These are phyloP conservation scores for Rhodotorula sp. DNA, from an alignment of 1,284 basidiomycete species.

Conservation along the genomic window DNA sequence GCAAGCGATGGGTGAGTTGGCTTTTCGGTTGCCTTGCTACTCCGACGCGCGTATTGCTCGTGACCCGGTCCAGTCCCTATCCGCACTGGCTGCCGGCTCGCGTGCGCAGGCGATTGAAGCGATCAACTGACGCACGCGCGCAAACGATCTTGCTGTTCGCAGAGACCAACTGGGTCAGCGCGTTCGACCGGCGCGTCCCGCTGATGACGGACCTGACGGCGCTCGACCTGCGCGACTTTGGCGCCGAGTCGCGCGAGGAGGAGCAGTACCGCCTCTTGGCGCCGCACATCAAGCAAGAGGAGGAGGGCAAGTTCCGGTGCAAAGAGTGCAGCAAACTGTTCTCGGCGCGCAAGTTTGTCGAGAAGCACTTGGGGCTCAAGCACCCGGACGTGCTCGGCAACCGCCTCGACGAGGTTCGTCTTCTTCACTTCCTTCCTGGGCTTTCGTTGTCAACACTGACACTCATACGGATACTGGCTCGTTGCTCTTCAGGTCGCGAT, in stretches of 20 bases:
- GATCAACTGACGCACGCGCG: background rate
- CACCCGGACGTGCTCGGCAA: conserved; percentile 44
- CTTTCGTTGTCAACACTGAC: too few species aligned
- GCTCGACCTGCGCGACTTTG: conserved; percentile 80
- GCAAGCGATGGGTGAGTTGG: background rate
- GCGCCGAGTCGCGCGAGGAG: conserved; percentile 74
- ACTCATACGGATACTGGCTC: background rate
- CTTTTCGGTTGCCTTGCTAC: too few species aligned
- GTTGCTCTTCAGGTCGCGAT: conserved; percentile 65
- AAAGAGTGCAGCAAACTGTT: conserved; percentile 92
- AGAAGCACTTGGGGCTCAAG: conserved; percentile 60
- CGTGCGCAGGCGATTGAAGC: too few species aligned
- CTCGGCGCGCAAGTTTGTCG: conserved; percentile 90
- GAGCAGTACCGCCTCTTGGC: conserved; percentile 72
- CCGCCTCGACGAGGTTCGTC: conserved; percentile 36
- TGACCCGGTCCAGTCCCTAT: background rate
- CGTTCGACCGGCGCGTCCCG: conserved; percentile 77
- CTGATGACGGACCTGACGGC: conserved; percentile 69
- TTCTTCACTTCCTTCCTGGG: background rate
- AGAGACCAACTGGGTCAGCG: conserved; percentile 85
- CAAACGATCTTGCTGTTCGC: conserved; percentile 27
- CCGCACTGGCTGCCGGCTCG: background rate
- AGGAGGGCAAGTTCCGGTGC: conserved; percentile 91
- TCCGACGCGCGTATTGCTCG: too few species aligned
- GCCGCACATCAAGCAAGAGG: conserved; percentile 85